A percentile compares a stretch with the other conserved stretches of the same genome.
Evolutionary conservation across 306 rosid species (phyloP).

Genomic region (Spatholobus suberectus): DNA sequence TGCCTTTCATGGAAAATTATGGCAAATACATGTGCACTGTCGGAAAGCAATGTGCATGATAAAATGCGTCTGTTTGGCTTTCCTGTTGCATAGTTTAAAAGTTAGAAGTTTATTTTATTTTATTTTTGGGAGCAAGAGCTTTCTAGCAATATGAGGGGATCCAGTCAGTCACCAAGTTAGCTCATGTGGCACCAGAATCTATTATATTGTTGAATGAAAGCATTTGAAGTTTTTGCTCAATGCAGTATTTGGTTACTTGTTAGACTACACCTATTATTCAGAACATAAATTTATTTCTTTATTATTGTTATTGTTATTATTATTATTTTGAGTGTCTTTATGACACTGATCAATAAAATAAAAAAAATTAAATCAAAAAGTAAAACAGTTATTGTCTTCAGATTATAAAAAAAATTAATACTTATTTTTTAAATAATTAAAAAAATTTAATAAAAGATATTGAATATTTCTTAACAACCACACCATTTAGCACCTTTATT

Average conservation of each 20-base stretch:
- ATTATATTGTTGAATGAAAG: not conserved
- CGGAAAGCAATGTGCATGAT: not conserved
- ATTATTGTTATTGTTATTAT: not conserved
- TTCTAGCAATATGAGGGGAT: not conserved
- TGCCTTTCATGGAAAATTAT: not conserved
- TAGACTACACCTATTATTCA: too few relatives aligned
- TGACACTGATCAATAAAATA: not conserved
- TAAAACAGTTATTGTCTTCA: not conserved
- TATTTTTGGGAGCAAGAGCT: not conserved
- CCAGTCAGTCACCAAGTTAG: not conserved
- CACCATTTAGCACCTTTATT: not conserved
- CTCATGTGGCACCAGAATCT: not conserved
- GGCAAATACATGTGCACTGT: slow-evolving; percentile 29
- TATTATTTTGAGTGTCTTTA: not conserved
- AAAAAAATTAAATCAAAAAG: not conserved
- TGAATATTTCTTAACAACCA: not conserved
- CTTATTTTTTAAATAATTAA: not conserved
- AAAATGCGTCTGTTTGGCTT: not conserved
- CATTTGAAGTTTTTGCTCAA: not conserved
- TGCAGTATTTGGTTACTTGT: not conserved
- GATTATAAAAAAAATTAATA: not conserved
- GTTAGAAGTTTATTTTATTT: not conserved
- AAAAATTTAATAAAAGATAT: not conserved
- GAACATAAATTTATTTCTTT: not conserved
- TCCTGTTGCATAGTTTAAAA: not conserved